Evolutionary conservation across 306 rosid genomes (phyloP), one percentile per base, ranked within the genome.

Genomic region (Phaseolus lunatus): DNA sequence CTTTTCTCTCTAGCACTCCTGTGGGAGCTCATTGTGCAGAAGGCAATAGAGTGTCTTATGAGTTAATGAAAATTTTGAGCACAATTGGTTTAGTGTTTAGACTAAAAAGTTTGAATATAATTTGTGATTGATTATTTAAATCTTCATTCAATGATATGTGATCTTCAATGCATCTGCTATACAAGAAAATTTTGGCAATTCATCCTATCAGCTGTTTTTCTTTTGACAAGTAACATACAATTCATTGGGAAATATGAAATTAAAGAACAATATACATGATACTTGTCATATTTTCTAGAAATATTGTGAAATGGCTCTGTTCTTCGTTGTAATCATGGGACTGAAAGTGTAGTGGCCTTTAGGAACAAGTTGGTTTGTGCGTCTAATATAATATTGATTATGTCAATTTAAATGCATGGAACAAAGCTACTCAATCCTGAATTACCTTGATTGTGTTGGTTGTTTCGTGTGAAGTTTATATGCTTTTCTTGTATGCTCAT

Each of bases 71-170:
- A 65, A 14, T 29, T 26, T 41, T 44, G 53, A 43, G 18, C 44
- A 9, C 20, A 5, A 45, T 18, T 19, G 74, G 48, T 72, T 79
- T 11, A 26, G 39, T 18, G 19, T 24, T 56, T 23, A 24, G 11
- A 59, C 66, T 26, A 24, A 59, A 59, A 14, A 2, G 41, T 15
- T 27, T 59, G 66, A 59, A 59, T 4, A 56, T 43, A 58, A 27
- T 71, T 73, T 68, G 58, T 72, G 62, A 79, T 39, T 63, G 45
- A 65, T 52, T 27, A 54, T 80, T 39, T 66, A 54, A 66, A 56
- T 65, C 72, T 54, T 53, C 47, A 67, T 73, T 80, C 33, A 18
- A 45, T 26, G n/a, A 3, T 12, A 56, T 29, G 4, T 29, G 52
- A 44, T 9, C 37, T 58, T 12, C 4, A 58, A 33, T 70, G 15